phyloP scores from a whole-genome alignment of 495 filamentous ascomycete species.

The Aspergillus sclerotiicarbonarius region DNA sequence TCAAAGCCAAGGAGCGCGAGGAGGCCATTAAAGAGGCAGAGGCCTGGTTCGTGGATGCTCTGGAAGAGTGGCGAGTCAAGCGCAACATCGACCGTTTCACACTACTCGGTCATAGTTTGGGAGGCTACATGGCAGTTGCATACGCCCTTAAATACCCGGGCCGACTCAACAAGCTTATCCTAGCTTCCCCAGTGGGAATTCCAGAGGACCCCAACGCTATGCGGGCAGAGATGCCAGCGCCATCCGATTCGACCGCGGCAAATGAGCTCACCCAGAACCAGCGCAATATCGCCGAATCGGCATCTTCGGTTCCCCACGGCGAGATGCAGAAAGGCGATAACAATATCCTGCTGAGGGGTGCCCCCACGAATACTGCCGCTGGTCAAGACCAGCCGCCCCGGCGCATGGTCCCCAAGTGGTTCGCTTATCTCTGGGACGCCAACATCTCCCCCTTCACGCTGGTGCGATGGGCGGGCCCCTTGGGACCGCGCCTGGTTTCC shows the following conservation, averaged over 20 bases:
- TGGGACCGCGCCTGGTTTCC: slow-evolving; percentile 87
- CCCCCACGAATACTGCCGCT: slow-evolving; percentile 34
- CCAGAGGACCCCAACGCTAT: slow-evolving; percentile 94
- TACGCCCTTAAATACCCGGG: slow-evolving; percentile 97
- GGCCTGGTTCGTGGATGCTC: slow-evolving; percentile 91
- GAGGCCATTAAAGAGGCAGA: slow-evolving; percentile 88
- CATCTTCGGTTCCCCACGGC: slow-evolving; percentile 26
- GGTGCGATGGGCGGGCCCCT: slow-evolving; percentile 83
- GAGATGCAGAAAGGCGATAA: slow-evolving; percentile 46
- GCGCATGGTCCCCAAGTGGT: slow-evolving; percentile 74
- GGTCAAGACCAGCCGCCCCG: slow-evolving; percentile 44
- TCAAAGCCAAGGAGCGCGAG: slow-evolving; percentile 76
- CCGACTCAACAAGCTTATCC: slow-evolving; percentile 88
- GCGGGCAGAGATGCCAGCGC: slow-evolving; percentile 74
- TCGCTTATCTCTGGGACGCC: slow-evolving; percentile 92
- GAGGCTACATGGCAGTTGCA: slow-evolving; percentile 89
- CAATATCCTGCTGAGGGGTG: slow-evolving; percentile 59
- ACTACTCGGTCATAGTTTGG: slow-evolving; percentile 86
- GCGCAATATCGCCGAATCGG: slow-evolving; percentile 41
- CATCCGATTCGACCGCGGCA: slow-evolving; percentile 61
- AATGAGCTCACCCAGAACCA: slow-evolving; percentile 79
- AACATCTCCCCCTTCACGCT: slow-evolving; percentile 94
- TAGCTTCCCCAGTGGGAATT: slow-evolving; percentile 90
- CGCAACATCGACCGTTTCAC: slow-evolving; percentile 91
- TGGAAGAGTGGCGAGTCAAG: slow-evolving; percentile 92